phyloP scores from a whole-genome alignment of 2,329 filamentous ascomycete species.

The Paraphoma chrysanthemicola region DNA sequence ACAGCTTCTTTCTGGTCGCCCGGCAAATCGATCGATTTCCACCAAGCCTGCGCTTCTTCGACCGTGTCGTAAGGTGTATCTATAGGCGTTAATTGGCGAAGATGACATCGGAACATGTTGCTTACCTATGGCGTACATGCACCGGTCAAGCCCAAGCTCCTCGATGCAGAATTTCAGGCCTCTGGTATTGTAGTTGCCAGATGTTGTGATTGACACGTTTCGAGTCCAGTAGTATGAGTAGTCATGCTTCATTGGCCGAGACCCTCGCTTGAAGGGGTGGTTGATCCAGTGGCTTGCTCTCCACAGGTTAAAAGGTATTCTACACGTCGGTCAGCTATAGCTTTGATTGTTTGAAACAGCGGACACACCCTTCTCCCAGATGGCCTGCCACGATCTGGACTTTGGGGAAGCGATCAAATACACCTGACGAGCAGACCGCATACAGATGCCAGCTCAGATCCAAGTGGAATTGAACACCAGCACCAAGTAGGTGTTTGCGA shows the following conservation, averaged over 20 bases:
- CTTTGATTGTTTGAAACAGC: background rate
- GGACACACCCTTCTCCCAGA: constrained; percentile 49
- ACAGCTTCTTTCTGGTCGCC: constrained; percentile 36
- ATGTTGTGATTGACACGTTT: constrained; percentile 54
- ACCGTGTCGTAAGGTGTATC: constrained; percentile 39
- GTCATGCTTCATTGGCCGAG: constrained; percentile 49
- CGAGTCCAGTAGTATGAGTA: constrained; percentile 49
- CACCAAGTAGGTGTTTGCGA: constrained; percentile 36
- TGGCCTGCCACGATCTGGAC: constrained; percentile 54
- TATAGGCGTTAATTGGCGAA: background rate
- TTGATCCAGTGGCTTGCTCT: constrained; percentile 54
- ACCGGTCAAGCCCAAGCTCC: constrained; percentile 49
- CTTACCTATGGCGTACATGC: constrained; percentile 49
- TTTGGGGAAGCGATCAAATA: constrained; percentile 52
- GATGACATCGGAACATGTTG: background rate
- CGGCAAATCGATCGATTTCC: constrained; percentile 33
- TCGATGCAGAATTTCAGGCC: constrained; percentile 52
- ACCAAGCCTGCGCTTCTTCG: constrained; percentile 39
- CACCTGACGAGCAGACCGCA: constrained; percentile 52
- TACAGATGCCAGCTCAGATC: constrained; percentile 57
- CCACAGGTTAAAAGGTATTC: constrained; percentile 54
- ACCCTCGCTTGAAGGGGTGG: constrained; percentile 50
- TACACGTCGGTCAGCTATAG: constrained; percentile 17
- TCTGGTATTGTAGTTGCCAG: constrained; percentile 51
- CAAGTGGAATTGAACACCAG: constrained; percentile 48